Base-by-base conservation (phyloP, 1,284 basidiomycete species). In the Stereum hirsutum region DNA sequence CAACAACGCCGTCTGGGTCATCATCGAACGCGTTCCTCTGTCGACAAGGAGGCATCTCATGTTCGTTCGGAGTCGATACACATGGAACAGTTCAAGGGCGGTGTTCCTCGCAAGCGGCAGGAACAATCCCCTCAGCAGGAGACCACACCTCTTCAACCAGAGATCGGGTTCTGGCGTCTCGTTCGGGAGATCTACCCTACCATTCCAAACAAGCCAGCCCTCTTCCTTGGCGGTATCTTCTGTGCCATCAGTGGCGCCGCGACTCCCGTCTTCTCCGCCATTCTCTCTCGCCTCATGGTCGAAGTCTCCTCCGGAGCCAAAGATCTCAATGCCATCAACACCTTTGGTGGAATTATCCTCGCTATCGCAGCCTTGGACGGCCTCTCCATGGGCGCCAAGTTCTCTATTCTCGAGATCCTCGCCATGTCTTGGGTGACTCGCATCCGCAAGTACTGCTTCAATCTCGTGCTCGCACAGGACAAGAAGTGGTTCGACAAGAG, bases 181-280 rank as follows among this genome's bases (percentile, higher is more conserved):
- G 52, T 89, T 23, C 68, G 69, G 32, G 67, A 67, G 5, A 72
- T 86, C 50, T 85, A 81, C 58, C 83, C 83, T 0, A 81, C 79
- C 0, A 65, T 96, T 14, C 90, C 92, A 0, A 63, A 73, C 57
- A 96, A 95, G 56, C 66, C 69, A 1, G 46, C 88, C 19, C 58
- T 96, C 44, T 48, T 79, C 49, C 31, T 87, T 38, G 93, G 91
- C 5, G 63, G 94, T 14, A 1, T 79, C 45, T 57, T 76, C 26
- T 81, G 80, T 43, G 51, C 92, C 26, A 60, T 75, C 26, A 84
- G 81, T 47, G 94, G 94, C 20, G 73, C 84, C 0, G 79, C 88
- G 66, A 95, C 90, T 0, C 95, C 95, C 0, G 53, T 95, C 35
- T 99, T 98, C 70, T 94, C 94, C 0, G 91, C 75, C 66, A 73